Base-by-base conservation (phyloP, 164 flowering plant genomes). In the Annona squamosa region DNA sequence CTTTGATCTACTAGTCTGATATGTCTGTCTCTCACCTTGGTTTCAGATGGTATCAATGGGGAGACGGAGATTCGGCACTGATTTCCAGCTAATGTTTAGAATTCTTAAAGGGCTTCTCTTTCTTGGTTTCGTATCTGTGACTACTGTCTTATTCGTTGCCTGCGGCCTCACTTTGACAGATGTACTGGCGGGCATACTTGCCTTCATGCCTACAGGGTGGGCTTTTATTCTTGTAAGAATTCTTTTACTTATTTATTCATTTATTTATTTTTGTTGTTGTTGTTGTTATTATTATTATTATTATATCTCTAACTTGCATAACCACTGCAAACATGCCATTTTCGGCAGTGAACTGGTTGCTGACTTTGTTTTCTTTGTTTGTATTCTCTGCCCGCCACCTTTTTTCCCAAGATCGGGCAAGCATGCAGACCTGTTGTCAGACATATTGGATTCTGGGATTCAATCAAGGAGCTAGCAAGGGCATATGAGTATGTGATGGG, bases 131-230 rank as follows among this genome's bases (percentile, higher is more conserved):
- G 64, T 90, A 70, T 89, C 98, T 10, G 91, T 90, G 72, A 86
- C 90, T 95, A 87, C 91, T 18, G 92, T 96, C 48, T 78, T 96
- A 66, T 91, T 96, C 76, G 91, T 90, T 17, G 97, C 91, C 18
- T 85, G 89, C 64, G 86, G 84, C 70, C 99, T 96, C 76, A 90
- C 90, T 2, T 26, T 90, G 46, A 47, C 85, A 5, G 99, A 96
- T 74, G 18, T 96, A 63, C 88, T 93, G 79, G 97, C 94, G 64
- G 77, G 90, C 61, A 63, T 87, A 66, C 90, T 91, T 65, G 96
- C 92, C 74, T 96, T 96, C 85, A 42, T 89, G 87, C 98, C 99
- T 46, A 88, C 99, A 0, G 99, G 99, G 46, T 96, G 99, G 99
- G 97, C 94, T 70, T 44, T 95, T 81, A 79, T 95, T 75, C 87